These are phyloP conservation scores for Ilyonectria mors-panacis DNA, from an alignment of 2,329 filamentous ascomycete genomes.

Conservation along the genomic window DNA sequence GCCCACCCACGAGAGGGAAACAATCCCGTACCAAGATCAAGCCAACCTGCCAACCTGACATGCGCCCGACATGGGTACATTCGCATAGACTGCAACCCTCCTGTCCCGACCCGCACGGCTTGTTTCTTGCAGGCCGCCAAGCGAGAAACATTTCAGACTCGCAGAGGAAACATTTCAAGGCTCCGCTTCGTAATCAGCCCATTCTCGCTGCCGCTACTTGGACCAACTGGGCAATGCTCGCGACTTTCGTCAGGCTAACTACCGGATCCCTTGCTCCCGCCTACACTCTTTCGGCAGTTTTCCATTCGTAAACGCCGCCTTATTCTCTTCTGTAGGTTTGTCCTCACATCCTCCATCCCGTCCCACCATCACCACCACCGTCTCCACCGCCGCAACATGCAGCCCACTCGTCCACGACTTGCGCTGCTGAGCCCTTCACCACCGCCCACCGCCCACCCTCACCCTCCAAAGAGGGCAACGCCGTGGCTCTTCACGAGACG, in stretches of 20 bases:
- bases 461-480: constrained; percentile 16
- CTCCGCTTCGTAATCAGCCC: not conserved
- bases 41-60: not conserved
- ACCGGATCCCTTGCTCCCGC: constrained; percentile 23
- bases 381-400: constrained; percentile 1
- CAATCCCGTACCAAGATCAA: constrained; percentile 1
- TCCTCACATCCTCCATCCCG: not conserved
- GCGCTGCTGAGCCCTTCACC: not conserved
- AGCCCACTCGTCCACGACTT: not conserved
- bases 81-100: not conserved
- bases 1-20: not conserved
- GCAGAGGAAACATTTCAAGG: too few relatives aligned
- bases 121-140: not conserved
- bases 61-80: constrained; percentile 3
- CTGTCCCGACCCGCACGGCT: constrained; percentile 14
- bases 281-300: constrained; percentile 25
- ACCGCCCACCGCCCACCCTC: constrained; percentile 25
- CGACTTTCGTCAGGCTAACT: constrained; percentile 15
- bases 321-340: not conserved
- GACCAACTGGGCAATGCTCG: constrained; percentile 1
- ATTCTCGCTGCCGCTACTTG: constrained; percentile 1
- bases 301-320: not conserved
- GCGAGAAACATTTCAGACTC: not conserved
- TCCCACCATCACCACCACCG: not conserved
- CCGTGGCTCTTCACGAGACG: constrained; percentile 1